These are phyloP conservation scores for Hebeloma cylindrosporum DNA, from an alignment of 768 basidiomycete genomes.

Conservation along the genomic window DNA sequence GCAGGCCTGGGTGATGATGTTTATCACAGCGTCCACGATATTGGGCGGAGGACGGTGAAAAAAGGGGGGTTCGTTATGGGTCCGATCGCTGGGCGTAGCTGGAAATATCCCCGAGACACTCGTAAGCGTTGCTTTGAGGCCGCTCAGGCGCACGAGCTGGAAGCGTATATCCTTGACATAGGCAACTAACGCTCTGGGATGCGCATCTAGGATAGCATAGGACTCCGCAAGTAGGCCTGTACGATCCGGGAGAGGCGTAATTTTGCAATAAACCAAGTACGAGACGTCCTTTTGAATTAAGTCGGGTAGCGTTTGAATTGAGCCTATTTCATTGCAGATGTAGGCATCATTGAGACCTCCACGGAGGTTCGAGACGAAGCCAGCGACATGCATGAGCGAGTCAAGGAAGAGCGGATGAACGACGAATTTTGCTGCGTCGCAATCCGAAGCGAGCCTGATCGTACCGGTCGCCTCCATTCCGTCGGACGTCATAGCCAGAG, in stretches of 20 bases:
- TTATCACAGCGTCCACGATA: slow-evolving; percentile 30
- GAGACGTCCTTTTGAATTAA: slow-evolving; percentile 38
- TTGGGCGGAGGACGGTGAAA: slow-evolving; percentile 10
- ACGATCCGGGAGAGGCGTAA: slow-evolving; percentile 41
- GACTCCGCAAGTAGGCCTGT: slow-evolving; percentile 51
- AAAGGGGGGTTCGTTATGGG: neutral
- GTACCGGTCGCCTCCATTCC: slow-evolving; percentile 53
- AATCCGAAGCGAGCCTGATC: slow-evolving; percentile 39
- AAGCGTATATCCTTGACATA: slow-evolving; percentile 59
- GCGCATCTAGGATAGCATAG: slow-evolving; percentile 43
- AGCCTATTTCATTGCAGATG: slow-evolving; percentile 59
- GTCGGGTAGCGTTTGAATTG: slow-evolving; percentile 46
- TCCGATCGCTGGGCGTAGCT: neutral
- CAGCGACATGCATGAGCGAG: slow-evolving; percentile 66
- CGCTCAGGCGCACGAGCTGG: slow-evolving; percentile 50
- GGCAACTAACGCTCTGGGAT: slow-evolving; percentile 48
- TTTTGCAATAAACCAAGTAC: slow-evolving; percentile 55
- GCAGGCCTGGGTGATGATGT: slow-evolving; percentile 43
- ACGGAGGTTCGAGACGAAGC: slow-evolving; percentile 65
- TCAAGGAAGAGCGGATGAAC: slow-evolving; percentile 63
- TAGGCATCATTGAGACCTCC: slow-evolving; percentile 52
- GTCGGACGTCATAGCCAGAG: slow-evolving; percentile 47
- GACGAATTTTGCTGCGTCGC: slow-evolving; percentile 35
- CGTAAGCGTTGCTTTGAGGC: slow-evolving; percentile 47
- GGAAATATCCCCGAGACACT: slow-evolving; percentile 28